Conservation (phyloP, 2,329 filamentous ascomycete species). For the Cercospora sp. region DNA sequence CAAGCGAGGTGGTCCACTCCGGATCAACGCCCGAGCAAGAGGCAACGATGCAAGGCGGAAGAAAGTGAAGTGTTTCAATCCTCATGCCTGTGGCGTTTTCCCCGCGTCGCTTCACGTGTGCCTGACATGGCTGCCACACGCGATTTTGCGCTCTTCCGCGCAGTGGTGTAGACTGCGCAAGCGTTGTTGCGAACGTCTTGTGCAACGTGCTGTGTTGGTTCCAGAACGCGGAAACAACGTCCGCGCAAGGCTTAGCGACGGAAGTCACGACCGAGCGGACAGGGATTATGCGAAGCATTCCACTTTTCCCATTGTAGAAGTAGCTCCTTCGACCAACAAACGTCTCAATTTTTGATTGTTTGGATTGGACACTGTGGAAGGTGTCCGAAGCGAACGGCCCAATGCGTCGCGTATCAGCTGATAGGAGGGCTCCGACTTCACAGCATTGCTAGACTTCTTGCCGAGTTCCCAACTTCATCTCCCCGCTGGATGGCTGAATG, state of each 20-base stretch:
- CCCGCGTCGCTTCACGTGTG: neutral
- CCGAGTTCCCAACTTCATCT: neutral
- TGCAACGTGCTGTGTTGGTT: neutral
- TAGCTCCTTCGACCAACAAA: neutral
- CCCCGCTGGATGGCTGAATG: neutral
- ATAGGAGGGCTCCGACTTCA: neutral
- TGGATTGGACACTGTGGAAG: neutral
- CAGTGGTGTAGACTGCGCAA: neutral
- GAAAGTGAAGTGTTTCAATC: neutral
- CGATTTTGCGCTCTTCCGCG: neutral
- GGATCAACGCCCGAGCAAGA: neutral
- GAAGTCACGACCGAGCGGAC: neutral
- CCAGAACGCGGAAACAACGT: neutral
- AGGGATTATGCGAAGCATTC: neutral
- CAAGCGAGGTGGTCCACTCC: slow-evolving; percentile 2
- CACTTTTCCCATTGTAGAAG: neutral
- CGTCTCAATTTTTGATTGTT: neutral
- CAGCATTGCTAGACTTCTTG: neutral
- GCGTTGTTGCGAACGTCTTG: neutral
- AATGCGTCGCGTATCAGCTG: neutral
- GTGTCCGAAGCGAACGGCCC: neutral
- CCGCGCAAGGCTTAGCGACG: neutral
- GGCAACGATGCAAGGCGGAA: neutral
- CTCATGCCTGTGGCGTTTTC: neutral
- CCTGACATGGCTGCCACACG: neutral